Base-by-base conservation (phyloP, 164 flowering plant genomes). In the Chimonanthus salicifolius region DNA sequence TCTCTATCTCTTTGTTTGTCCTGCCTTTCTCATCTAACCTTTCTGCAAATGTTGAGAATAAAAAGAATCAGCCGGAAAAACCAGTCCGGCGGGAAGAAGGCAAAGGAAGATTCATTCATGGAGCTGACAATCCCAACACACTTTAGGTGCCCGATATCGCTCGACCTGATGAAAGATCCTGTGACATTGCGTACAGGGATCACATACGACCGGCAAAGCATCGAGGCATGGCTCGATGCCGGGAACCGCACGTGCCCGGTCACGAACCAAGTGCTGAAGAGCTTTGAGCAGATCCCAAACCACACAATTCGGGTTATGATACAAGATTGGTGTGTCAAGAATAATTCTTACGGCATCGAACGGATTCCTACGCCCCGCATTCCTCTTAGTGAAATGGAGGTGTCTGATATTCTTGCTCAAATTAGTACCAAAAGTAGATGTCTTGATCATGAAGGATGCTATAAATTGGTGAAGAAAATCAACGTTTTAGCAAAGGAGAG, bases 111-210 rank as follows among this genome's bases (percentile, higher is more conserved):
- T 7, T 69, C 58, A 3, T 71, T 49, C 11, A 7, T 77, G 63
- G 92, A 88, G 77, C 44, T 89, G 1, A 67, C 75, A 3, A 82
- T 87, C 18, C 98, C 98, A 4, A 68, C 33, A 67, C 82, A 86
- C 70, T 94, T 89, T 78, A 85, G 81, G 72, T 94, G 98, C 74
- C 98, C 98, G 43, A 89, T 94, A 15, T 88, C 97, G 9, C 79
- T 92, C 0, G 97, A 94, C 48, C 71, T 94, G 75, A 92, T 94
- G 97, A 92, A 88, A 73, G 98, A 94, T 74, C 98, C 98, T 6
- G 97, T 94, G 45, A 92, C 88, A 2, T 76, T 92, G 46, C 84
- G 90, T 0, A 85, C 94, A 0, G 98, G 98, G 4, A 88, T 90
- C 33, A 89, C 97, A 0, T 94, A 92, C 62, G 97, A 94, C 63